Base-by-base conservation (phyloP, 1,284 basidiomycete species). In the Apiotrichum veenhuisii region DNA sequence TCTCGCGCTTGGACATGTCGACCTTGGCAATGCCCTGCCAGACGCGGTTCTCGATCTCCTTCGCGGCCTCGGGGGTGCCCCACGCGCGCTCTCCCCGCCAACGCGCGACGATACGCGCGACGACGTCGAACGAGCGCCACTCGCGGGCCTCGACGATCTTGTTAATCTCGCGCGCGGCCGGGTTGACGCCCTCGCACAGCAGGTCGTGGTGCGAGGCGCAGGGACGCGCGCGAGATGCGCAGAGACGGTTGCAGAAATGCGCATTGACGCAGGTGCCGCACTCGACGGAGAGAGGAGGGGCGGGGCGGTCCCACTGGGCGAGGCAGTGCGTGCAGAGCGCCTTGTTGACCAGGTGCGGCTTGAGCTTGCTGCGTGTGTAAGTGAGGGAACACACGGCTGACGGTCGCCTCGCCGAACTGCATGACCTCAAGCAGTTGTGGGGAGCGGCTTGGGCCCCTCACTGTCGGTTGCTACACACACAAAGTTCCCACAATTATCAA, bases 171-270 rank as follows among this genome's bases (percentile, higher is more conserved):
- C 77, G 73, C 2, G 82, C 84, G 7, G 82, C 83, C 0, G 87
- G 87, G 67, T 92, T 94, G 54, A 85, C 83, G 1, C 83, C 80
- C 1, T 84, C 80, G 66, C 91, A 94, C 11, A 94, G 79, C 2
- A 93, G 77, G 0, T 85, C 82, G 62, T 91, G 89, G 10, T 82
- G 82, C 53, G 81, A 81, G 0, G 80, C 80, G 5, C 67, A 62
- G 0, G 83, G 82, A 20, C 85, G 82, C 1, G 67, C 59, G 52
- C 68, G 64, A 9, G 81, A 72, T 17, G 84, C 80, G 69, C 91
- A 93, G 1, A 89, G 81, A 4, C 87, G 82, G 62, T 84, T 88
- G 77, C 91, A 93, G 78, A 91, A 94, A 40, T 83, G 79, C 10
- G 84, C 82, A 15, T 82, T 79, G 65, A 54, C 33, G 56, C 73